Evolutionary conservation across 345 rosid genomes (phyloP).

Genomic region (Psidium guajava): DNA sequence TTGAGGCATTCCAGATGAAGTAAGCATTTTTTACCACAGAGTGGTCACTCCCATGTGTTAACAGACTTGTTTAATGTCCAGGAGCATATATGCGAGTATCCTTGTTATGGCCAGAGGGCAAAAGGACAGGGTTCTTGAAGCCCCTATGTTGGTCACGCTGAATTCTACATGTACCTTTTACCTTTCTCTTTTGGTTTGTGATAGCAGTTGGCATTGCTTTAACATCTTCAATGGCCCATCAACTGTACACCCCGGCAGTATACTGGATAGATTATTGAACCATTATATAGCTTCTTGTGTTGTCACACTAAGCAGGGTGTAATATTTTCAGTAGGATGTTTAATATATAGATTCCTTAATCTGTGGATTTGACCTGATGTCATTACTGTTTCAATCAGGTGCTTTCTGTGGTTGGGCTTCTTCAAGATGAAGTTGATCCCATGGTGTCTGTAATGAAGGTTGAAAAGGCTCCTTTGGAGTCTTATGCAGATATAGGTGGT

Average conservation of each 20-base stretch:
- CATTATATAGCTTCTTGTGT: not conserved
- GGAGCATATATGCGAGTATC: not conserved
- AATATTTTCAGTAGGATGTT: not conserved
- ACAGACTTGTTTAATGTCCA: not conserved
- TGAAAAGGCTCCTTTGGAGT: conserved; percentile 96
- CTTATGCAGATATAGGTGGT: conserved; percentile 98
- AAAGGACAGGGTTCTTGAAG: not conserved
- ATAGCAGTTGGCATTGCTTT: not conserved
- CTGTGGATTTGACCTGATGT: not conserved
- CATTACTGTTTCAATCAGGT: conserved; percentile 28
- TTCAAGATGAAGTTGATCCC: conserved; percentile 97
- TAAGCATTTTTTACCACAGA: not conserved
- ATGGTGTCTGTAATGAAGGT: conserved; percentile 99
- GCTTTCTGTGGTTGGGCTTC: conserved; percentile 90
- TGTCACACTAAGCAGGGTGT: not conserved
- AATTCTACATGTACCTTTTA: not conserved
- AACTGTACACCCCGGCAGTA: not conserved
- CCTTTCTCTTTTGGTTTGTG: not conserved
- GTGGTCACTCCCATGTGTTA: not conserved
- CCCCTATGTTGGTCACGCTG: not conserved
- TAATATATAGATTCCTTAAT: not conserved
- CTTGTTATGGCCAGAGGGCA: not conserved
- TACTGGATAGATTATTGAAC: not conserved
- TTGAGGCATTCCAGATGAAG: not conserved
- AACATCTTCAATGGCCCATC: not conserved